Base-by-base conservation (phyloP, 2,329 filamentous ascomycete species). In the Trichoderma koningiopsis region DNA sequence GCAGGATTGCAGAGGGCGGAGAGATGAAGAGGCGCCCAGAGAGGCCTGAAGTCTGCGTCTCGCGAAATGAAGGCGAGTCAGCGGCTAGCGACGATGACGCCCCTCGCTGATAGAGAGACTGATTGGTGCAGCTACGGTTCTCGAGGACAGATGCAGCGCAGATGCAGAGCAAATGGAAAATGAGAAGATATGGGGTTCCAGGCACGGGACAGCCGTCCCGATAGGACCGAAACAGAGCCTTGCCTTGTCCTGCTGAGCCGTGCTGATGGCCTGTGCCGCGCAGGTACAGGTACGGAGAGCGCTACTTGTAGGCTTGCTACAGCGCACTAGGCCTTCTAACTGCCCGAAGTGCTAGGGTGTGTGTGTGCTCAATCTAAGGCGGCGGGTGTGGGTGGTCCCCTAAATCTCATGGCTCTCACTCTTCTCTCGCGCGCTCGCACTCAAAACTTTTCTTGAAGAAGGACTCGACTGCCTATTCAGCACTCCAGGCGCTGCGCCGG, bases 221-320 rank as follows among this genome's bases (percentile, higher is more conserved):
- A 69, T 63, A 69, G 67, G 67, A 49, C 67, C 67, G 67, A 69
- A 57, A 37, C 37, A 43, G 43, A 55, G 57, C 56, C 66, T 56
- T 49, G 57, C 67, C 52, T 35, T 55, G 59, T 64, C 43, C 22
- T 55, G 47, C 62, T 43, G 47, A 43, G 33, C 31, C 24, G 47
- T 43, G 62, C 62, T 65, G 49, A 56, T 19, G 57, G n/a, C 33
- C 35, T 59, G 35, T 43, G 57, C 47, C 22, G 22, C 35, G n/a
- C 35, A 59, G 57, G 33, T 37, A 37, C 55, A 33, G 31, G 55
- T 19, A 52, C 59, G 14, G 53, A 16, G 53, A 31, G 55, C 47
- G 24, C 57, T 59, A 59, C 57, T 43, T 43, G 57, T 40, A 59
- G 57, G 57, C 47, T n/a, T 55, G 52, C 22, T 19, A 43, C 40